A percentile compares a stretch with the other conserved stretches of the same genome.
phyloP scores from a whole-genome alignment of 2,329 filamentous ascomycete genomes.

The Neoascochyta sp. region DNA sequence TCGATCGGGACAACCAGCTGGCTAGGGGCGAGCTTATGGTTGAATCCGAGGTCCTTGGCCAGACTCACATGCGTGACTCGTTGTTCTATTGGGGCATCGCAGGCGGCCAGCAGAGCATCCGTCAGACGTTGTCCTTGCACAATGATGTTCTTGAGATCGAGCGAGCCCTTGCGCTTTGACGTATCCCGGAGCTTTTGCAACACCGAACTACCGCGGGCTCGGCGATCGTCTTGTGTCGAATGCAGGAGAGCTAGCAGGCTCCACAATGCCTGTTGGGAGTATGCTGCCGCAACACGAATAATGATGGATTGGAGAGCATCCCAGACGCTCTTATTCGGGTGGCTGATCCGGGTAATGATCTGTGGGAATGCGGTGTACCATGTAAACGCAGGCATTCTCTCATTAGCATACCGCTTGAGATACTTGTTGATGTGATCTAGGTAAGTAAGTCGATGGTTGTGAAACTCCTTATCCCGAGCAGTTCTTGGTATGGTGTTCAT shows the following conservation, averaged over 20 bases:
- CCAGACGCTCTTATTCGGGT: constrained; percentile 75
- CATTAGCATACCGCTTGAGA: constrained; percentile 69
- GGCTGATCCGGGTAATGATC: constrained; percentile 91
- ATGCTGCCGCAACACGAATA: constrained; percentile 75
- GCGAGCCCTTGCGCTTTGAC: constrained; percentile 53
- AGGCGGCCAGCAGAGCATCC: constrained; percentile 75
- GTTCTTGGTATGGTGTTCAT: constrained; percentile 30
- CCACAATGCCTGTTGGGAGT: constrained; percentile 91
- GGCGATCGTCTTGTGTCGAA: constrained; percentile 68
- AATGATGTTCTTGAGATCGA: constrained; percentile 69
- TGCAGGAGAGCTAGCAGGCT: constrained; percentile 83
- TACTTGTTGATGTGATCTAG: constrained; percentile 55
- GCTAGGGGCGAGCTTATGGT: constrained; percentile 76
- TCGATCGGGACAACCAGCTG: constrained; percentile 87
- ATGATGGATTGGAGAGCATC: constrained; percentile 75
- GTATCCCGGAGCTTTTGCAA: constrained; percentile 46
- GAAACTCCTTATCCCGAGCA: constrained; percentile 28
- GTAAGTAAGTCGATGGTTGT: constrained; percentile 26
- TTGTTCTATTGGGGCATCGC: constrained; percentile 71
- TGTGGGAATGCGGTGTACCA: constrained; percentile 85
- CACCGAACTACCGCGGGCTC: constrained; percentile 48
- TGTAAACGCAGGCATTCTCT: constrained; percentile 67
- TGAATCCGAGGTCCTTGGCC: constrained; percentile 74
- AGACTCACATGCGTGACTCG: constrained; percentile 72
- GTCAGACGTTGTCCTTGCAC: constrained; percentile 77